These are phyloP conservation scores for Chrysoporthe puriensis DNA, from an alignment of 2,329 filamentous ascomycete species.

Conservation along the genomic window DNA sequence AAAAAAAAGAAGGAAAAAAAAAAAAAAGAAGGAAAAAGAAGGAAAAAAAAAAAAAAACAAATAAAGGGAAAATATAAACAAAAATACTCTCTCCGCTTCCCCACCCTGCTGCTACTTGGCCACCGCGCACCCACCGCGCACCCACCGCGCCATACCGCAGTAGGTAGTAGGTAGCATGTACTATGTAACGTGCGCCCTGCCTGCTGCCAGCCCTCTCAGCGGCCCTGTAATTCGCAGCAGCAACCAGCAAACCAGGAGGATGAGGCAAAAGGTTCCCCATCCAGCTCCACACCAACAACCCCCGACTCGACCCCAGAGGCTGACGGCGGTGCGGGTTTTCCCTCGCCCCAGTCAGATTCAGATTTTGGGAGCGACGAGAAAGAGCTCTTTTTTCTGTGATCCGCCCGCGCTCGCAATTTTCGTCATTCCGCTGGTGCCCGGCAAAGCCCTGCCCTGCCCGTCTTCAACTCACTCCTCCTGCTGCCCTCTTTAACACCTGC, in stretches of 20 bases:
- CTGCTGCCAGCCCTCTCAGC: neutral
- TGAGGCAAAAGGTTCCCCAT: constrained; percentile 10
- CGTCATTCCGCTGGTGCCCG: constrained; percentile 5
- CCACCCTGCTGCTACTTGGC: no score
- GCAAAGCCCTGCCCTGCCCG: constrained; percentile 1
- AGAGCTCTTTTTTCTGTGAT: constrained; percentile 18
- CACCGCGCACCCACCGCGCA: no score
- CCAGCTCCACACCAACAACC: no score
- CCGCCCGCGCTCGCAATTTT: constrained; percentile 20
- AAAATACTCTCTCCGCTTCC: neutral
- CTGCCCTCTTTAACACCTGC: no score
- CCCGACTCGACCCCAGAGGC: no score
- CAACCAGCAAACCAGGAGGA: neutral
- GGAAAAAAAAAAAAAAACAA: neutral
- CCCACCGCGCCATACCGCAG: no score
- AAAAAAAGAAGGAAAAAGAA: no score
- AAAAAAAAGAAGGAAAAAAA: neutral
- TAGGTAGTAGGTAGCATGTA: no score
- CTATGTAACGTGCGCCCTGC: no score
- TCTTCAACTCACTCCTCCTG: neutral
- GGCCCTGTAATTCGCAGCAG: neutral
- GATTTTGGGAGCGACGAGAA: no score
- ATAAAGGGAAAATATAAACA: neutral
- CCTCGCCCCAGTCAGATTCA: neutral
- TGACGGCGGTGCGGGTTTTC: neutral